Conservation (phyloP, 108 stramenopile genomes). For the Halocafeteria seosinensis region DNA sequence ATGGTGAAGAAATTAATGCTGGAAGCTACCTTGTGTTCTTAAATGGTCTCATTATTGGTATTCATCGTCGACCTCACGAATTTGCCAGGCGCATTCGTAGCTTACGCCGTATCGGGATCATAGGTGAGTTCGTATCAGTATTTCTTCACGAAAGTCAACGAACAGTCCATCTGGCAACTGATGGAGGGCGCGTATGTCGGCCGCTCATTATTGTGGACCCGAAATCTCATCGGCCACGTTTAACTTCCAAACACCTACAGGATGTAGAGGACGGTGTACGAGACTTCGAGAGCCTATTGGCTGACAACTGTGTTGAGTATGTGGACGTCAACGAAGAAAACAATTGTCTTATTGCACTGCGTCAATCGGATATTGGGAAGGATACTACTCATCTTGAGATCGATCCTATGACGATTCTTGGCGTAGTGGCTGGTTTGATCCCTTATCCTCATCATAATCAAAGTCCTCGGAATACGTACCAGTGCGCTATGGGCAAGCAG, state of each 20-base stretch:
- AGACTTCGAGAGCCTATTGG: slow-evolving; percentile 51
- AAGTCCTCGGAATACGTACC: slow-evolving; percentile 74
- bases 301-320: slow-evolving; percentile 87
- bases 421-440: slow-evolving; percentile 87
- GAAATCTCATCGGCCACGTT: slow-evolving; percentile 43
- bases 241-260: slow-evolving; percentile 55
- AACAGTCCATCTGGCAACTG: slow-evolving; percentile 85
- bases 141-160: slow-evolving; percentile 76
- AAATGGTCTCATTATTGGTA: slow-evolving; percentile 82
- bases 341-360: slow-evolving; percentile 15
- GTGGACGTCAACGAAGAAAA: slow-evolving; percentile 97
- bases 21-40: slow-evolving; percentile 68
- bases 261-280: background rate
- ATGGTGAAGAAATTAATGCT: slow-evolving; percentile 23
- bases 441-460: slow-evolving; percentile 99
- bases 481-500: slow-evolving; percentile 97
- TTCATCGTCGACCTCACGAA: slow-evolving; percentile 49
- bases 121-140: slow-evolving; percentile 88
- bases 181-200: slow-evolving; percentile 90
- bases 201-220: slow-evolving; percentile 81
- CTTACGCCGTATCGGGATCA: slow-evolving; percentile 61
- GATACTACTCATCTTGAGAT: slow-evolving; percentile 86
- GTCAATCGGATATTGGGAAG: slow-evolving; percentile 34
- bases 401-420: slow-evolving; percentile 88
- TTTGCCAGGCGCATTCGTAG: slow-evolving; percentile 55